phyloP scores from a whole-genome alignment of 805 yeast genomes.

The Candida insectorum region DNA sequence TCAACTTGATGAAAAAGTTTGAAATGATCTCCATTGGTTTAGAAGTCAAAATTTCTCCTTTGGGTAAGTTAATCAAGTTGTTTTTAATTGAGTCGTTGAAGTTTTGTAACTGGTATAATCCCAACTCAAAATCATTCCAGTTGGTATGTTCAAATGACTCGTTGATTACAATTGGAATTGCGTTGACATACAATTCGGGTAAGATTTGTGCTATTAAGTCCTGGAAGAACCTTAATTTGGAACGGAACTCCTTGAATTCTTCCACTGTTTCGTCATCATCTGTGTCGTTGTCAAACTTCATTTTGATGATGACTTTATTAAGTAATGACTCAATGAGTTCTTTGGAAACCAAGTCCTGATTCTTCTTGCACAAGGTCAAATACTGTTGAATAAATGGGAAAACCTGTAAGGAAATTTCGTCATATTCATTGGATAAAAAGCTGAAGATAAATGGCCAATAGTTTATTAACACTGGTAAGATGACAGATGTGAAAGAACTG shows the following conservation, averaged over 20 bases:
- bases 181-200: constrained; percentile 59
- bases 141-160: constrained; percentile 30
- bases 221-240: constrained; percentile 72
- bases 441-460: constrained; percentile 71
- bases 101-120: constrained; percentile 75
- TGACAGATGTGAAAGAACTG: constrained; percentile 46
- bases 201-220: constrained; percentile 66
- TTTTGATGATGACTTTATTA: constrained; percentile 67
- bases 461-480: constrained; percentile 43
- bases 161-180: constrained; percentile 58
- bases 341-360: constrained; percentile 27
- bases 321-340: constrained; percentile 63
- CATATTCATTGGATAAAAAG: constrained; percentile 78
- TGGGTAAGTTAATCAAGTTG: constrained; percentile 68
- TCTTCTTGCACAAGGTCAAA: constrained; percentile 64
- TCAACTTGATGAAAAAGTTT: constrained; percentile 56
- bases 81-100: constrained; percentile 78
- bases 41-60: constrained; percentile 60
- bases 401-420: constrained; percentile 81
- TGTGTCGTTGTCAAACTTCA: constrained; percentile 71
- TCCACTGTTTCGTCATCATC: constrained; percentile 65
- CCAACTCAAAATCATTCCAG: constrained; percentile 87
- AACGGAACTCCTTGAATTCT: constrained; percentile 77
- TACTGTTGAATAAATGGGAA: constrained; percentile 78
- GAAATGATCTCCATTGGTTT: constrained; percentile 62